These are phyloP conservation scores for Schoenoplectus tabernaemontani DNA, from an alignment of 202 grass and related monocot species.

Conservation along the genomic window DNA sequence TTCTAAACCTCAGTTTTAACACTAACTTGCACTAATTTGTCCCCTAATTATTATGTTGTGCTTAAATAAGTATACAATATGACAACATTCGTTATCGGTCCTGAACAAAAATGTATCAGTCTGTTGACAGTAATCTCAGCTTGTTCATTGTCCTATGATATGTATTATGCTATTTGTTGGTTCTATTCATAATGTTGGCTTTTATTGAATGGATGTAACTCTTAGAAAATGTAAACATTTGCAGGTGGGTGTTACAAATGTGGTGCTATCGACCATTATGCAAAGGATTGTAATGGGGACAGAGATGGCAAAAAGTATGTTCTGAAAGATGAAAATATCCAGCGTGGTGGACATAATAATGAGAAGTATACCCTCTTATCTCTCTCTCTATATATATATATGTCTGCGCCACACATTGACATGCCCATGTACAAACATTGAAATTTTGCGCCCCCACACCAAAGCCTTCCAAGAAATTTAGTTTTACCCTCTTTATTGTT, in stretches of 20 bases:
- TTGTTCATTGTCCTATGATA: not conserved
- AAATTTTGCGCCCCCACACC: not conserved
- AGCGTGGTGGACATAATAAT: constrained; percentile 60
- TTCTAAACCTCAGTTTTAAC: not conserved
- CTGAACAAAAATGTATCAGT: not conserved
- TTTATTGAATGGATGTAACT: constrained; percentile 7
- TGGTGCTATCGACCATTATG: constrained; percentile 75
- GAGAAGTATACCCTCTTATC: constrained; percentile 35
- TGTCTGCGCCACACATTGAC: not conserved
- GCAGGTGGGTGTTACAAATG: constrained; percentile 95
- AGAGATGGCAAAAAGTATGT: constrained; percentile 65
- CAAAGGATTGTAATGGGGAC: constrained; percentile 53
- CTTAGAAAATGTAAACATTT: constrained; percentile 2
- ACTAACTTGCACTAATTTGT: not conserved
- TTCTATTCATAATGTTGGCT: not conserved
- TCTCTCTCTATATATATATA: not conserved
- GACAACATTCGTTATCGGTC: not conserved
- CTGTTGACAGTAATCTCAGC: not conserved
- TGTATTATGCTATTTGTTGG: not conserved
- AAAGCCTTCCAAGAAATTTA: not conserved
- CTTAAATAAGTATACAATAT: not conserved
- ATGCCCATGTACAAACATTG: not conserved
- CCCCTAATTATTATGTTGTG: not conserved
- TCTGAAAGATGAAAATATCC: constrained; percentile 82
- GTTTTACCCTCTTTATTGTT: not conserved